Base-by-base conservation (phyloP, 139 green algal species). In the Desmodesmus armatus region DNA sequence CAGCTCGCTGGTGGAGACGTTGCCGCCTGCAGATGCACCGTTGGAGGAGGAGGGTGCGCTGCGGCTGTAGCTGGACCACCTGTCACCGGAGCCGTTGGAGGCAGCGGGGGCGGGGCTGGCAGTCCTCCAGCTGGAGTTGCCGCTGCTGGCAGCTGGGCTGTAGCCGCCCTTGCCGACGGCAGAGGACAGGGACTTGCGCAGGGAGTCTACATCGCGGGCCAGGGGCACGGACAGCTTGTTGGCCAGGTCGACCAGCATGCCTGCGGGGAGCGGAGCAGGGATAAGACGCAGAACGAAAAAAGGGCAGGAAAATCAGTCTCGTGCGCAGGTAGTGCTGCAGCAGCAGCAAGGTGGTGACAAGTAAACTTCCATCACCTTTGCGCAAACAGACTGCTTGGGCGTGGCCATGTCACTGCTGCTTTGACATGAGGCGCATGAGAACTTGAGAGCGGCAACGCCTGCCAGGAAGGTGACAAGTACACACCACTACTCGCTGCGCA, bases 211-310 rank as follows among this genome's bases (percentile, higher is more conserved):
- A 47, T 84, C 78, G 1, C 39, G 37, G 5, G 78, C 78, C 62
- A 75, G 60, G 27, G 78, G 78, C 19, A 39, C 7, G n/a, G 60
- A 60, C 78, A 76, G 60, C 62, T 75, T 74, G 78, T 74, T 84
- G 60, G 62, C 40, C 60, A 84, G 78, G 62, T 84, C 78, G 21
- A 84, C 78, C 21, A 84, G 62, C 62, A 75, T 82, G 60, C 75
- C 75, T 82, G 73, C 3, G 29, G 49, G 15, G 1, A 43, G 41
- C 29, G 15, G 29, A 31, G 47, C 43, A 44, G 43, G 44, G 2
- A 35, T 58, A 21, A 17, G 5, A n/a, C 47, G 31, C 25, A 65
- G 47, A 0, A 62, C 19, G 29, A 49, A 3, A 53, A 7, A 6
- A 53, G 37, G 6, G 17, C n/a, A 17, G 27, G 21, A 44, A 44